These are phyloP conservation scores for Debaryomyces maramus DNA, from an alignment of 805 yeast species.

Conservation along the genomic window DNA sequence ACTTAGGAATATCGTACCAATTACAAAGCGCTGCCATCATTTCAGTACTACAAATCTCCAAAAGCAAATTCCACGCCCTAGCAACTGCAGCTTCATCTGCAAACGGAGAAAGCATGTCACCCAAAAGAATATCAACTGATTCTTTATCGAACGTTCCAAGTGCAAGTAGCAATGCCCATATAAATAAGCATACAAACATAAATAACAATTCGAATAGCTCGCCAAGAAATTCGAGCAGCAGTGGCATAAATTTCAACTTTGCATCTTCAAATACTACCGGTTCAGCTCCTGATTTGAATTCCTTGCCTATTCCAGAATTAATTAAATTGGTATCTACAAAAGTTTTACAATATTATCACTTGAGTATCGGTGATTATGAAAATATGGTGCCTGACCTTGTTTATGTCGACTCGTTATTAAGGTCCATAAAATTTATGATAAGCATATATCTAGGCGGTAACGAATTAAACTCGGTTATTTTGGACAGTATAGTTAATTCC, in stretches of 20 bases:
- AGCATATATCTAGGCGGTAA: slow-evolving; percentile 46
- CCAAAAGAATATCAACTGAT: slow-evolving; percentile 49
- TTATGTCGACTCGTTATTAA: slow-evolving; percentile 66
- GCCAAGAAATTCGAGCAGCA: slow-evolving; percentile 35
- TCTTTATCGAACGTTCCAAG: slow-evolving; percentile 8
- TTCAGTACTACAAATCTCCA: slow-evolving; percentile 32
- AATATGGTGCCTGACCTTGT: slow-evolving; percentile 84
- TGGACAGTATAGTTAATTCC: slow-evolving; percentile 47
- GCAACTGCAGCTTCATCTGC: background rate
- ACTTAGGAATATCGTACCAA: slow-evolving; percentile 52
- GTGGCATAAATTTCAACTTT: slow-evolving; percentile 23
- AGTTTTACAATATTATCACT: slow-evolving; percentile 29
- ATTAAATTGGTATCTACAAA: slow-evolving; percentile 29
- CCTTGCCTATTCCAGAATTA: slow-evolving; percentile 33
- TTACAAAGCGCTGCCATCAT: slow-evolving; percentile 40
- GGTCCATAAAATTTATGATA: slow-evolving; percentile 63
- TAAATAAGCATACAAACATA: background rate
- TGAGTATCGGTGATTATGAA: slow-evolving; percentile 56
- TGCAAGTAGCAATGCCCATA: slow-evolving; percentile 9
- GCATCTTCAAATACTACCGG: slow-evolving; percentile 26
- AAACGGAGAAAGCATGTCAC: slow-evolving; percentile 11
- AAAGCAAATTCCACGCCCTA: slow-evolving; percentile 19
- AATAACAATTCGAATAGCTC: slow-evolving; percentile 17
- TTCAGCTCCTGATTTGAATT: slow-evolving; percentile 24
- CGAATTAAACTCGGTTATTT: slow-evolving; percentile 37